Evolutionary conservation across 345 rosid genomes (phyloP).

Genomic region (Lepidium africanum): DNA sequence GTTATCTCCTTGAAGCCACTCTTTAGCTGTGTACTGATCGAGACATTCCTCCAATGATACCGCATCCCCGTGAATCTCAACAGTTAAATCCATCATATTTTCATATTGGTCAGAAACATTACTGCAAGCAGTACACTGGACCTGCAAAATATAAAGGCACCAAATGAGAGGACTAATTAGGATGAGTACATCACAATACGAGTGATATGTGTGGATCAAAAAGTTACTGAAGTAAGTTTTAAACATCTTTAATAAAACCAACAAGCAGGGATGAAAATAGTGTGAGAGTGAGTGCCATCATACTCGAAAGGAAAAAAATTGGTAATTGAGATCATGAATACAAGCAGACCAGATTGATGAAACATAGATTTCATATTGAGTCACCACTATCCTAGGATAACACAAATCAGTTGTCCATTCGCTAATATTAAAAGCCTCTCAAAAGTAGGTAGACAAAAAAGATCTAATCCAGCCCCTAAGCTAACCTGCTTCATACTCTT

Average conservation of each 20-base stretch:
- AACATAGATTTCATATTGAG: background rate
- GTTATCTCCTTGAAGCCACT: constrained; percentile 93
- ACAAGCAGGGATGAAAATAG: background rate
- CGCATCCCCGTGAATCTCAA: constrained; percentile 93
- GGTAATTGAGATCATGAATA: background rate
- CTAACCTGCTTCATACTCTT: background rate
- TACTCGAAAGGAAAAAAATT: background rate
- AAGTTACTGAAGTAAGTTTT: background rate
- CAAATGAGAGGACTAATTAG: background rate
- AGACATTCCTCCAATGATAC: constrained; percentile 92
- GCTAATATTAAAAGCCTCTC: background rate
- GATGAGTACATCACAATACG: no score
- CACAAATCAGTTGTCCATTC: background rate
- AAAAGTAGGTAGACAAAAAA: background rate
- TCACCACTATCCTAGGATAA: background rate
- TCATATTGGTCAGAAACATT: constrained; percentile 82
- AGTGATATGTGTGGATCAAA: no score
- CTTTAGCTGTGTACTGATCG: constrained; percentile 76
- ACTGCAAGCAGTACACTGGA: constrained; percentile 65
- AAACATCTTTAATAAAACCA: background rate
- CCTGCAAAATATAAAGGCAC: constrained; percentile 34
- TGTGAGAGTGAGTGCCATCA: background rate
- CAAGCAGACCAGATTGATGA: background rate
- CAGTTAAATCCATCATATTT: constrained; percentile 97
- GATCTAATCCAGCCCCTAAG: background rate